Conservation (phyloP, 2,329 filamentous ascomycete species). For the Magnaporthales sp. region DNA sequence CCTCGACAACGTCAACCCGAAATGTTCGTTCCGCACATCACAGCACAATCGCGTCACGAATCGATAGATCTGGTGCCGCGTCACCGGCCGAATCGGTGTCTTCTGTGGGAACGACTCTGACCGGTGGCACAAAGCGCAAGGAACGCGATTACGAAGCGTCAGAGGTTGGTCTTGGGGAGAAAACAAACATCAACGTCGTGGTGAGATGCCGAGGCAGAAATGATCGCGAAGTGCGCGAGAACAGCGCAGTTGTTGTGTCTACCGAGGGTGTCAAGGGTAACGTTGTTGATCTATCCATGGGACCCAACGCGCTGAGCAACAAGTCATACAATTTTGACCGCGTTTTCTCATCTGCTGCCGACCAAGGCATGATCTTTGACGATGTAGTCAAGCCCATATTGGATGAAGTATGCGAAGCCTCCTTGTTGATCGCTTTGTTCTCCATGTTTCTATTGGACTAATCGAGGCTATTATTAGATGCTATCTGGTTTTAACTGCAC, state of each 20-base stretch:
- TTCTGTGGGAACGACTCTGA: conserved; percentile 46
- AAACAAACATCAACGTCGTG: conserved; percentile 97
- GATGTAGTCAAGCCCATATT: conserved; percentile 90
- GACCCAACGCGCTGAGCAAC: conserved; percentile 83
- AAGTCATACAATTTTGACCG: conserved; percentile 97
- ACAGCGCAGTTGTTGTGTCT: conserved; percentile 83
- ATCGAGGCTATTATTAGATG: conserved; percentile 50
- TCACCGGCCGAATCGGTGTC: conserved; percentile 66
- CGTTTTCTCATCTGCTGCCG: conserved; percentile 90
- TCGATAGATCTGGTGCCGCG: conserved; percentile 35
- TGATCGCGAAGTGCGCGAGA: conserved; percentile 86
- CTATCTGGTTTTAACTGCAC: conserved; percentile 94
- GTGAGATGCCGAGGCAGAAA: conserved; percentile 90
- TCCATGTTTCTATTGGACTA: neutral
- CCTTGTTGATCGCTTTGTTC: neutral
- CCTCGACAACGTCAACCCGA: conserved; percentile 13
- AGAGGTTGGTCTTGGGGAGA: conserved; percentile 54
- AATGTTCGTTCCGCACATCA: conserved; percentile 9
- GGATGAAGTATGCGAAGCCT: conserved; percentile 60
- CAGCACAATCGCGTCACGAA: conserved; percentile 14
- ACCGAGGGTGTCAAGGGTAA: conserved; percentile 86
- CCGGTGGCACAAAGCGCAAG: conserved; percentile 68
- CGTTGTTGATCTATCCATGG: conserved; percentile 81
- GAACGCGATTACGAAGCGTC: conserved; percentile 71
- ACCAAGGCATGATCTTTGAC: conserved; percentile 90